Conservation (phyloP, 352 stramenopile genomes). For the Phytopythium mirpurense region DNA sequence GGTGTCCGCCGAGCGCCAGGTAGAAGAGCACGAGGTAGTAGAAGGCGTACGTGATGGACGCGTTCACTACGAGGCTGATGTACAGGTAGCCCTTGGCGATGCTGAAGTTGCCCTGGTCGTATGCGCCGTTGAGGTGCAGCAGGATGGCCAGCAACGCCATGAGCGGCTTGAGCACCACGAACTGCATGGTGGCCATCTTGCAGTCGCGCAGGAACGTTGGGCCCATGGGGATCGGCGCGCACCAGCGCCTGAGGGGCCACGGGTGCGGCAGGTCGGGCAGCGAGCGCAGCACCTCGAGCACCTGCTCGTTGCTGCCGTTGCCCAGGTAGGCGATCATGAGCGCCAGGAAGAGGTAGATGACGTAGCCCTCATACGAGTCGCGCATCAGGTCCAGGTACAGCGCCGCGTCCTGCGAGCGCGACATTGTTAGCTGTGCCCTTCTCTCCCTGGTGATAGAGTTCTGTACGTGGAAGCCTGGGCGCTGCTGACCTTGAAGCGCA, state of each 20-base stretch:
- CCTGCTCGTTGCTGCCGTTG: constrained; percentile 85
- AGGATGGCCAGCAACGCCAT: constrained; percentile 88
- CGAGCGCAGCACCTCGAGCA: constrained; percentile 49
- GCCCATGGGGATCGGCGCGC: constrained; percentile 69
- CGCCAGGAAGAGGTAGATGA: constrained; percentile 97
- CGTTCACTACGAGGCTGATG: constrained; percentile 92
- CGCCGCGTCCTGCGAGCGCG: constrained; percentile 38
- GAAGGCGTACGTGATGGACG: constrained; percentile 96
- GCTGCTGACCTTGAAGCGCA: constrained; percentile 94
- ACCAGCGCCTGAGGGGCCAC: constrained; percentile 70
- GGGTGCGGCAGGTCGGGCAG: constrained; percentile 66
- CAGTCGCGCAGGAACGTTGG: constrained; percentile 90
- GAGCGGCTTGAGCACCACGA: constrained; percentile 93
- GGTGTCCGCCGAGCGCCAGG: constrained; percentile 84
- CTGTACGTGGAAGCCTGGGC: too few relatives aligned
- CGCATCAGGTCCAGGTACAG: constrained; percentile 93
- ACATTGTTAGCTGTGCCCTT: neutral
- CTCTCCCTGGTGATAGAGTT: too few relatives aligned
- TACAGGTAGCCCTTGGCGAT: constrained; percentile 87
- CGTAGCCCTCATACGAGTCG: constrained; percentile 98
- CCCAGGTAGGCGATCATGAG: constrained; percentile 96
- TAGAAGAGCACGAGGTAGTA: constrained; percentile 98
- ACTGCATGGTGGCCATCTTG: constrained; percentile 95
- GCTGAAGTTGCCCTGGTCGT: constrained; percentile 86
- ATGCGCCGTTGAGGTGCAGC: constrained; percentile 70